Conservation (phyloP, 495 filamentous ascomycete genomes). For the Penicillium tannophilum region DNA sequence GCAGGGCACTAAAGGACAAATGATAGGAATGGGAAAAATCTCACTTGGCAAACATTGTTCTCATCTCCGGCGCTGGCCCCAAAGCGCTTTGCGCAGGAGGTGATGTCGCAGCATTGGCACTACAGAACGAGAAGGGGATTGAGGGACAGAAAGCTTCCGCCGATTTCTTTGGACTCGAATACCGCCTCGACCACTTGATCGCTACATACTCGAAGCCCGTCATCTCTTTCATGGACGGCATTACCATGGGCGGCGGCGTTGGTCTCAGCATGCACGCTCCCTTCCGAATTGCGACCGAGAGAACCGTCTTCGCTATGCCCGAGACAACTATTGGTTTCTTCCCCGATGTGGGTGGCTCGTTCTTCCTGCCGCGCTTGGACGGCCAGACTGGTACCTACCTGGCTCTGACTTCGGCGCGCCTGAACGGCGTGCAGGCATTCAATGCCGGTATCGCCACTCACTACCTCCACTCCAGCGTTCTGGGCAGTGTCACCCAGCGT, state of each 20-base stretch:
- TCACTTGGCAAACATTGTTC: slow-evolving; percentile 85
- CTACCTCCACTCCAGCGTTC: slow-evolving; percentile 85
- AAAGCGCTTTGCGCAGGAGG: slow-evolving; percentile 93
- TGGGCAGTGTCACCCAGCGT: slow-evolving; percentile 78
- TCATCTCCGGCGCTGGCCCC: slow-evolving; percentile 84
- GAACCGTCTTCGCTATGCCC: slow-evolving; percentile 95
- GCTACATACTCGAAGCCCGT: slow-evolving; percentile 94
- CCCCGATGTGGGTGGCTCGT: slow-evolving; percentile 93
- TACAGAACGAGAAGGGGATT: slow-evolving; percentile 65
- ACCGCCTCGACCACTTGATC: slow-evolving; percentile 89
- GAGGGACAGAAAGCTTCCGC: slow-evolving; percentile 69
- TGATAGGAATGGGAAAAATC: slow-evolving; percentile 87
- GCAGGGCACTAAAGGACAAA: slow-evolving; percentile 17
- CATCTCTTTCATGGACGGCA: slow-evolving; percentile 94
- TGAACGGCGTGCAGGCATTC: slow-evolving; percentile 81
- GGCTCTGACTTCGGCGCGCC: slow-evolving; percentile 78
- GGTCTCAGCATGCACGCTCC: slow-evolving; percentile 93
- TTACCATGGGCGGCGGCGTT: slow-evolving; percentile 98
- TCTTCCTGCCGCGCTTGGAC: slow-evolving; percentile 89
- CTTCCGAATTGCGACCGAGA: slow-evolving; percentile 94
- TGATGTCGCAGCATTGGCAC: slow-evolving; percentile 77
- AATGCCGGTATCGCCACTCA: slow-evolving; percentile 87
- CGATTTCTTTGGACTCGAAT: slow-evolving; percentile 90
- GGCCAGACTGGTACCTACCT: slow-evolving; percentile 86
- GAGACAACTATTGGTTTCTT: slow-evolving; percentile 98